Evolutionary conservation across 768 basidiomycete species (phyloP).

Genomic region (Suillus sp.): DNA sequence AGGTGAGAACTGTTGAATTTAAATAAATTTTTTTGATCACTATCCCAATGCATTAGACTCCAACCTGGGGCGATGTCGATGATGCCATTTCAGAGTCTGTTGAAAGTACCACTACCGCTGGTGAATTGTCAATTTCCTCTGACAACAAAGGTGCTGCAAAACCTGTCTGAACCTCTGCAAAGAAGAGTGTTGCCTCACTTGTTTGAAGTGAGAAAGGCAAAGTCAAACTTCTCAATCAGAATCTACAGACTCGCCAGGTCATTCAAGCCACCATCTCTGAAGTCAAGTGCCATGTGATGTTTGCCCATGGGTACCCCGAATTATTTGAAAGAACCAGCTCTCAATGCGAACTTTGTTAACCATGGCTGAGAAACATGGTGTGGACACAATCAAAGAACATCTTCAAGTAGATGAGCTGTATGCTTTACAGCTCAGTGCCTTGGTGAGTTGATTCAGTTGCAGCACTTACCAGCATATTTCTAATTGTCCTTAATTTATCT

Average conservation of each 20-base stretch:
- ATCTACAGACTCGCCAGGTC: neutral
- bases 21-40: neutral
- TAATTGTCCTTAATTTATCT: neutral
- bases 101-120: neutral
- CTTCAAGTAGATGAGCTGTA: constrained; percentile 2
- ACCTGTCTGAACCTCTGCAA: neutral
- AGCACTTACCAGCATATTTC: neutral
- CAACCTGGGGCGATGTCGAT: neutral
- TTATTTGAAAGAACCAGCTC: neutral
- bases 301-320: neutral
- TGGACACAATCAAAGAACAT: neutral
- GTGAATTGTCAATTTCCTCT: neutral
- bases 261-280: neutral
- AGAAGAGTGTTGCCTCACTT: neutral
- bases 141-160: neutral
- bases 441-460: constrained; percentile 5
- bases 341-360: neutral
- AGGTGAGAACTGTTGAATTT: neutral
- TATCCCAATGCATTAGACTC: neutral
- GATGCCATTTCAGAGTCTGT: neutral
- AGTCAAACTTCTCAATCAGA: neutral
- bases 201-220: neutral
- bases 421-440: constrained; percentile 1
- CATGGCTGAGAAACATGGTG: neutral
- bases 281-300: constrained; percentile 1